Base-by-base conservation (phyloP, 768 basidiomycete genomes). In the Tephrocybe sp. region DNA sequence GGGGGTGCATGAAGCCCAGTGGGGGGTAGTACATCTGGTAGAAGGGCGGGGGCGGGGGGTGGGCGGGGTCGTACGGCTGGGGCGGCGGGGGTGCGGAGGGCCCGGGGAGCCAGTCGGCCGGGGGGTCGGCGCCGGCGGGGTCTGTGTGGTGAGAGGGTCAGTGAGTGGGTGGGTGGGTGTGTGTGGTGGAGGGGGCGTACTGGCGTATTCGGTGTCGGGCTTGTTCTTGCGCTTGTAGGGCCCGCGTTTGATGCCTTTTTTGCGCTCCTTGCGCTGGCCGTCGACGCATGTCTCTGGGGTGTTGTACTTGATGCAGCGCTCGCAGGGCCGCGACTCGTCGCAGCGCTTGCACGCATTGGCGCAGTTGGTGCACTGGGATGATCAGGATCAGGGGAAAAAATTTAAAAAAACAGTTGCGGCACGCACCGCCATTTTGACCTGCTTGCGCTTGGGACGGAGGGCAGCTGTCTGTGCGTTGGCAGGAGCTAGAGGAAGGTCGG, bases 221-320 rank as follows among this genome's bases (percentile, higher is more conserved):
- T 57, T 78, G 53, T 69, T 69, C 61, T 79, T 79, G 53, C 79
- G 75, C 73, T 90, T 90, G 77, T 93, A 93, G 53, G 90, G 91
- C 3, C 90, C 90, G 56, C 90, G 78, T 70, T 93, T 93, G 67
- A 92, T 79, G 48, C 90, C 90, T 68, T 90, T 92, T 72, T 92
- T 93, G 55, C 94, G 79, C 68, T 96, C 93, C 72, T 96, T 97
- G 63, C 94, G 81, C 62, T 90, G 88, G 25, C 93, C 93, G 67
- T 97, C 94, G 49, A 88, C 73, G 68, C 94, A 97, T 48, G 85
- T 78, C 9, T 78, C 78, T 2, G 81, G 72, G 47, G 93, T 80
- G 57, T 89, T 90, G 66, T 95, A 95, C 70, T 93, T 94, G 62
- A 86, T 75, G 59, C 94, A 97, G 28, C 94, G 85, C 54, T 88